These are phyloP conservation scores for Backusella parvicylindrica DNA, from an alignment of 192 early-diverging fungal genomes.

Conservation along the genomic window DNA sequence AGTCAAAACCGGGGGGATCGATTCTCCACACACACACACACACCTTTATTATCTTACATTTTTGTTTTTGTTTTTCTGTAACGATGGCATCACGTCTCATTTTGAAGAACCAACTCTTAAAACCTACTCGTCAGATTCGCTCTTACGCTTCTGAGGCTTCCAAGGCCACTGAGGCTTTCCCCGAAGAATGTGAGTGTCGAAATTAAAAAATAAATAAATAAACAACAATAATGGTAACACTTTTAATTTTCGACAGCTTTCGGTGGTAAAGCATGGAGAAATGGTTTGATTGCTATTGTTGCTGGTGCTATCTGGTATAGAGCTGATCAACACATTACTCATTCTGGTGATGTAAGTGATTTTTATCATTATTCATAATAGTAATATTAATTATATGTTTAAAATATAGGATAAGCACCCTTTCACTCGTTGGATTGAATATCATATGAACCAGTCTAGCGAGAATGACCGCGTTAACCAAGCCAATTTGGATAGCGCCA, in stretches of 20 bases:
- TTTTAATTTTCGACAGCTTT: background rate
- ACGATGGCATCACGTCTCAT: slow-evolving; percentile 14
- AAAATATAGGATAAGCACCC: slow-evolving; percentile 33
- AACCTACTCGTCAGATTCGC: background rate
- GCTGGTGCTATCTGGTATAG: slow-evolving; percentile 25
- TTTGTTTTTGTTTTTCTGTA: background rate
- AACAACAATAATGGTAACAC: background rate
- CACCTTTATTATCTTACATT: slow-evolving; percentile 3
- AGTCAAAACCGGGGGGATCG: background rate
- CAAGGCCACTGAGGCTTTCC: slow-evolving; percentile 5
- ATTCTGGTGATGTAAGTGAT: slow-evolving; percentile 22
- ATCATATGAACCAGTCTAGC: slow-evolving; percentile 21
- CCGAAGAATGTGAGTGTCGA: slow-evolving; percentile 16
- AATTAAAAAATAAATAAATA: background rate
- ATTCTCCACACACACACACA: background rate
- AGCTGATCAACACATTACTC: slow-evolving; percentile 27
- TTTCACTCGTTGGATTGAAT: slow-evolving; percentile 33
- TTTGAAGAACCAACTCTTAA: slow-evolving; percentile 6
- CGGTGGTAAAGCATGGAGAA: slow-evolving; percentile 27
- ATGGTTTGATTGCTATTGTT: slow-evolving; percentile 19
- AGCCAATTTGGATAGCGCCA: slow-evolving; percentile 12
- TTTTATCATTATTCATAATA: background rate
- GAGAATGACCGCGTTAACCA: slow-evolving; percentile 23
- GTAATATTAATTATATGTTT: background rate
- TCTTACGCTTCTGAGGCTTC: slow-evolving; percentile 10